A percentile compares a stretch with the other conserved stretches of the same genome.
Conservation (phyloP, 2,329 filamentous ascomycete genomes). For the Rhinocladiella similis region DNA sequence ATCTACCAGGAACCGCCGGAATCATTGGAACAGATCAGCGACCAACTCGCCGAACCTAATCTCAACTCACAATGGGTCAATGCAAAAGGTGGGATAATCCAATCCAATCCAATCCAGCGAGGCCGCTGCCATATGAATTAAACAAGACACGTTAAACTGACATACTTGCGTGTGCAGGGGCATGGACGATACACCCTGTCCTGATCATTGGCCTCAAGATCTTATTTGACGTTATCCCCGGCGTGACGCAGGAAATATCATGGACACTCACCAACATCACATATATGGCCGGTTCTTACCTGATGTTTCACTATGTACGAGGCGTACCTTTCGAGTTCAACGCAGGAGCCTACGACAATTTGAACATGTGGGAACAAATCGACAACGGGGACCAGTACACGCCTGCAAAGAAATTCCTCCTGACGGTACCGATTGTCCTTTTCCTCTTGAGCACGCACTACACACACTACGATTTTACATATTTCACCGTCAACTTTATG, state of each 20-base stretch:
- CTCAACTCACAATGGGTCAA: constrained; percentile 99
- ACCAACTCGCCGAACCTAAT: constrained; percentile 92
- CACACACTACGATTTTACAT: constrained; percentile 95
- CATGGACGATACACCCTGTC: constrained; percentile 96
- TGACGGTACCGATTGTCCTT: constrained; percentile 88
- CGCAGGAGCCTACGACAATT: constrained; percentile 94
- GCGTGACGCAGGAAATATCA: constrained; percentile 94
- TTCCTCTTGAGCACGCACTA: constrained; percentile 98
- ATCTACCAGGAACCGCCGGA: constrained; percentile 97
- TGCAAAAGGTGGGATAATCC: constrained; percentile 75
- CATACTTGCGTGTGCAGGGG: constrained; percentile 60
- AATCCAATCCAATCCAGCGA: neutral
- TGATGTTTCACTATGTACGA: constrained; percentile 99
- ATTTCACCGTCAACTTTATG: constrained; percentile 96
- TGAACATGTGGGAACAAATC: constrained; percentile 99
- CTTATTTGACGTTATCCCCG: constrained; percentile 93
- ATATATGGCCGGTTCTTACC: constrained; percentile 97
- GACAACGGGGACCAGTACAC: constrained; percentile 99
- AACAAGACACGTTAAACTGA: neutral
- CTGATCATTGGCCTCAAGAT: constrained; percentile 91
- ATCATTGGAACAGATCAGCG: constrained; percentile 95
- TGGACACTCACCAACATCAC: constrained; percentile 99
- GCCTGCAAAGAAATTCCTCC: constrained; percentile 95
- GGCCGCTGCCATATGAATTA: constrained; percentile 12
- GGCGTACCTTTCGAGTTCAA: constrained; percentile 99